Percentiles rank a stretch among this genome's conserved stretches.
Conservation (phyloP, 768 basidiomycete genomes). For the Phanerochaete carnosa region DNA sequence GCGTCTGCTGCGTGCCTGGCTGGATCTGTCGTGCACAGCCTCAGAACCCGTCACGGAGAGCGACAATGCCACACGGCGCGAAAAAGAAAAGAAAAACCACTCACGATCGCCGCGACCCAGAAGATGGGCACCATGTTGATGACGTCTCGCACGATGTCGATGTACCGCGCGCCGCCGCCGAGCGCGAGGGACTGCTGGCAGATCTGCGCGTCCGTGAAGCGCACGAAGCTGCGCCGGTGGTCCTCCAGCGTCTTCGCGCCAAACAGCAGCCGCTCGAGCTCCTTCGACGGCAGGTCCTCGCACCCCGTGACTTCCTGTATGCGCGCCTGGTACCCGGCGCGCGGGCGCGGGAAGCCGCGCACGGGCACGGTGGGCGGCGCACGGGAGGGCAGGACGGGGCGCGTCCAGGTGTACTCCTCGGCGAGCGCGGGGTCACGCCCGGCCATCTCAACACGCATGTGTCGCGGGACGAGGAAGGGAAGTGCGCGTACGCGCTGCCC, state of each 20-base stretch:
- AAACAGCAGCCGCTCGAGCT: not conserved
- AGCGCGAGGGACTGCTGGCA: not conserved
- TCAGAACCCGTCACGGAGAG: too few species aligned
- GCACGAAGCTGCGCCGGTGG: not conserved
- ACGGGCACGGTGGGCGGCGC: too few species aligned
- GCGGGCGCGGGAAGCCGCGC: not conserved
- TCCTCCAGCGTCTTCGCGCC: not conserved
- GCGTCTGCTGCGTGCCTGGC: not conserved
- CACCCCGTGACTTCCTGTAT: not conserved
- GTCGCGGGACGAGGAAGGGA: slow-evolving; percentile 74
- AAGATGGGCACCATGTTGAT: slow-evolving; percentile 28
- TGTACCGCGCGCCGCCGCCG: slow-evolving; percentile 10
- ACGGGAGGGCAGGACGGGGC: slow-evolving; percentile 37
- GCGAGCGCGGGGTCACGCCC: slow-evolving; percentile 27
- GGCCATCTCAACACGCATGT: slow-evolving; percentile 39
- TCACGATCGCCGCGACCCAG: slow-evolving; percentile 28
- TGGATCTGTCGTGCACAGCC: not conserved
- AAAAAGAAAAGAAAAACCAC: not conserved
- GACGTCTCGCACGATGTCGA: slow-evolving; percentile 33
- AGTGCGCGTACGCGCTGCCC: slow-evolving; percentile 68
- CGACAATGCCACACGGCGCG: too few species aligned
- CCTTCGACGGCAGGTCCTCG: not conserved
- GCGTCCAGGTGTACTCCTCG: slow-evolving; percentile 55
- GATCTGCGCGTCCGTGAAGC: not conserved
- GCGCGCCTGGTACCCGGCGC: not conserved